Percentiles rank a stretch among this genome's conserved stretches.
These are phyloP conservation scores for Alternaria sp. DNA, from an alignment of 2,329 filamentous ascomycete genomes.

Conservation along the genomic window DNA sequence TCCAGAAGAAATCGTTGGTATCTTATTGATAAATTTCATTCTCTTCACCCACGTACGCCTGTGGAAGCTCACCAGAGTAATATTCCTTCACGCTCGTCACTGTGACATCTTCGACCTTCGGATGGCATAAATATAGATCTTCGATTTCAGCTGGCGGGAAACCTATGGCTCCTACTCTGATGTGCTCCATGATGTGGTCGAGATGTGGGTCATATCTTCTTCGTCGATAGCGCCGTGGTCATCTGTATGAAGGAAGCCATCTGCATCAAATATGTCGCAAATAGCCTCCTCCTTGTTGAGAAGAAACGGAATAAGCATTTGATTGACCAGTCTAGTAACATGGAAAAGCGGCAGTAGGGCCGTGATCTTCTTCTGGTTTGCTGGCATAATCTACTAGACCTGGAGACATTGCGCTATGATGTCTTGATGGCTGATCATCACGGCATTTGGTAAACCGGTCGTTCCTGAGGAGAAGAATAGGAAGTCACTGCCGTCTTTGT, in stretches of 20 bases:
- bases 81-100: slow-evolving; percentile 64
- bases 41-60: slow-evolving; percentile 58
- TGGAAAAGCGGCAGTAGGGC: slow-evolving; percentile 48
- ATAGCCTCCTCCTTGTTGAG: slow-evolving; percentile 56
- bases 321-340: slow-evolving; percentile 50
- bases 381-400: slow-evolving; percentile 54
- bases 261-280: slow-evolving; percentile 56
- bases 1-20: slow-evolving; percentile 58
- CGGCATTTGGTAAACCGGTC: slow-evolving; percentile 51
- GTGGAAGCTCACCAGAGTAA: slow-evolving; percentile 58
- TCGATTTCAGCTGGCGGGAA: slow-evolving; percentile 71
- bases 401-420: slow-evolving; percentile 67
- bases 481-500: slow-evolving; percentile 65
- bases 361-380: slow-evolving; percentile 53
- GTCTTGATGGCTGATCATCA: slow-evolving; percentile 50
- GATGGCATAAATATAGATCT: slow-evolving; percentile 66
- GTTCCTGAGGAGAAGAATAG: slow-evolving; percentile 50
- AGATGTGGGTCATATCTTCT: slow-evolving; percentile 65
- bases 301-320: slow-evolving; percentile 68
- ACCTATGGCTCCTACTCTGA: slow-evolving; percentile 71
- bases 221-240: slow-evolving; percentile 65
- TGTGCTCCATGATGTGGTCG: slow-evolving; percentile 73
- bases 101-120: slow-evolving; percentile 65
- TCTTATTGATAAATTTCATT: slow-evolving; percentile 57
- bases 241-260: slow-evolving; percentile 66